Evolutionary conservation across 2,329 filamentous ascomycete genomes (phyloP), one percentile per base, ranked within the genome.

Genomic region (Fusarium illudens): DNA sequence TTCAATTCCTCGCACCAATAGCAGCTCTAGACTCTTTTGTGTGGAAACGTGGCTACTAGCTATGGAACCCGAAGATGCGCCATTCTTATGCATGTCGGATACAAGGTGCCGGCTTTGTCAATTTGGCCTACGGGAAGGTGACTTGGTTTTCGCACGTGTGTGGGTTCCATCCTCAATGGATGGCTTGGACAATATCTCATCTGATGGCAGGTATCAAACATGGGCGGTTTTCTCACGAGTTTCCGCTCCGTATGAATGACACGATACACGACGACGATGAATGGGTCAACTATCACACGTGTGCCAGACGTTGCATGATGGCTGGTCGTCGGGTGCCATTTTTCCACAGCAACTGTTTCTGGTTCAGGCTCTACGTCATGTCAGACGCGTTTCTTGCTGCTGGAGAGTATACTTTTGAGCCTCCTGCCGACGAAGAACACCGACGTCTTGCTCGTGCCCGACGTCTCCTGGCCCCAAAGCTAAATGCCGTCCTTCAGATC

Each of bases 31-130:
- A 20, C 25, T 19, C 20, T 27, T 36, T 25, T 8, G 39, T 15
- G 9, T 22, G 15, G 11, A 51, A 51, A 29, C 44, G 33, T 30
- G 9, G 44, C 55, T 52, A 37, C 34, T 34, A 52, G 29, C 34
- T 34, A 52, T 58, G 55, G 46, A 52, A 42, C 49, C 44, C 4
- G 49, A 67, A 12, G 62, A 67, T 7, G 62, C 50, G 12, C 64
- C 58, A n/a, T 62, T 56, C 20, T 56, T 65, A n/a, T 67, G 62
- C 17, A 65, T 65, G 62, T 55, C 64, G 8, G 64, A 67, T 37
- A 44, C 22, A 25, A 62, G 58, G 30, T 67, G 58, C 17, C 58
- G 62, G n/a, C 54, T 67, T 4, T 67, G 64, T 19, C 58, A 65
- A n/a, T 67, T 67, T 22, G 32, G 33, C 0, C 15, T 67, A 11